Conservation (phyloP, 2,329 filamentous ascomycete species). For the Botrytis hyacinthi region DNA sequence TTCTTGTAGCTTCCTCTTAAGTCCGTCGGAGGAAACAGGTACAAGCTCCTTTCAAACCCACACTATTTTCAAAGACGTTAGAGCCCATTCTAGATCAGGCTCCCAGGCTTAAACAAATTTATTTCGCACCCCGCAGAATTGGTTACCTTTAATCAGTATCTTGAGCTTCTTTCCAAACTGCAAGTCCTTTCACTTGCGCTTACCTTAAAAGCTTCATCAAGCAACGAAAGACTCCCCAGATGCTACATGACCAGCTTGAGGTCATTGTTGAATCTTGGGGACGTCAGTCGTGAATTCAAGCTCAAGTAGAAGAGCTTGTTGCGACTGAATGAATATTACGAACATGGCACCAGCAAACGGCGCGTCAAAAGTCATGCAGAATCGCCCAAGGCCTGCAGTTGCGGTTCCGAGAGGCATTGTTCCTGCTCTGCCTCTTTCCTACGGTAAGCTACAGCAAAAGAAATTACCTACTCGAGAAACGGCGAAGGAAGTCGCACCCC, state of each 20-base stretch:
- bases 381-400: constrained; percentile 33
- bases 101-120: constrained; percentile 14
- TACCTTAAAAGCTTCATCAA: constrained; percentile 7
- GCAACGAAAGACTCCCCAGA: constrained; percentile 21
- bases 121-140: constrained; percentile 20
- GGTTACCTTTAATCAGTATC: constrained; percentile 2
- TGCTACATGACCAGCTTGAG: constrained; percentile 24
- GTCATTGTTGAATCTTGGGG: constrained; percentile 42
- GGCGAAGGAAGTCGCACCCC: constrained; percentile 26
- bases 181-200: constrained; percentile 20
- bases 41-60: not conserved
- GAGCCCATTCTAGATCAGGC: not conserved
- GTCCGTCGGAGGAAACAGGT: constrained; percentile 12
- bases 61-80: constrained; percentile 1
- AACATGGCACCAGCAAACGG: constrained; percentile 35
- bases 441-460: constrained; percentile 38
- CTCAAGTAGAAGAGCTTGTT: constrained; percentile 19
- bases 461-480: constrained; percentile 30
- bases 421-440: constrained; percentile 39
- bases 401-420: constrained; percentile 32
- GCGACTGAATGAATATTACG: constrained; percentile 18
- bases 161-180: constrained; percentile 22
- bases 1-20: not conserved
- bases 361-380: constrained; percentile 36
- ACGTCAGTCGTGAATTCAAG: constrained; percentile 34